These are phyloP conservation scores for Thalassiosira profunda DNA, from an alignment of 108 stramenopile species.

Conservation along the genomic window DNA sequence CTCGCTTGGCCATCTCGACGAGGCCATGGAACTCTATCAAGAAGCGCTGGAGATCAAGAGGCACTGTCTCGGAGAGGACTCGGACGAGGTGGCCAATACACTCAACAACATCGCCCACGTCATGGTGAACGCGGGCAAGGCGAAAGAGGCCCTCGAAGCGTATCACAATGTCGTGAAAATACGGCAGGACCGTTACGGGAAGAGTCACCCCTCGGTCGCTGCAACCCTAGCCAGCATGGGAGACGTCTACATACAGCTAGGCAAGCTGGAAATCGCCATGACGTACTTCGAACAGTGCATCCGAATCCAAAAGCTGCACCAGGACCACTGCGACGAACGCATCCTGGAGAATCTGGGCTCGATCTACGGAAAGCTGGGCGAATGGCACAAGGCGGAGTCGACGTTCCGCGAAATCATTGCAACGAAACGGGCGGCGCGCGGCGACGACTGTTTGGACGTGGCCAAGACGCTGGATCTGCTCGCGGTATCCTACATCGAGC, in stretches of 20 bases:
- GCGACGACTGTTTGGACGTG: slow-evolving; percentile 37
- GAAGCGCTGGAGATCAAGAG: slow-evolving; percentile 51
- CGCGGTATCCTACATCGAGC: slow-evolving; percentile 52
- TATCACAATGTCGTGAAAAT: slow-evolving; percentile 47
- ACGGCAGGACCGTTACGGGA: slow-evolving; percentile 39
- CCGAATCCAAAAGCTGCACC: slow-evolving; percentile 35
- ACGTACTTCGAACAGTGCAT: slow-evolving; percentile 49
- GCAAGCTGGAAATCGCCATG: slow-evolving; percentile 42
- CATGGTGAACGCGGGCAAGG: slow-evolving; percentile 46
- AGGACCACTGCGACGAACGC: slow-evolving; percentile 37
- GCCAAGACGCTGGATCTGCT: slow-evolving; percentile 50
- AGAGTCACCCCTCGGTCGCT: slow-evolving; percentile 50
- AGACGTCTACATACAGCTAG: slow-evolving; percentile 52
- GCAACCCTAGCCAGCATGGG: slow-evolving; percentile 49
- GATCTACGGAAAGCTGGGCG: slow-evolving; percentile 50
- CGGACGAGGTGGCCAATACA: slow-evolving; percentile 50
- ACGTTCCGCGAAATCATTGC: slow-evolving; percentile 41
- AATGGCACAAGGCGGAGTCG: slow-evolving; percentile 51
- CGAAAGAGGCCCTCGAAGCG: slow-evolving; percentile 43
- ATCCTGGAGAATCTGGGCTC: slow-evolving; percentile 51
- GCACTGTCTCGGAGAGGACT: slow-evolving; percentile 44
- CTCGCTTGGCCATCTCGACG: slow-evolving; percentile 43
- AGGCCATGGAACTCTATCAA: slow-evolving; percentile 51
- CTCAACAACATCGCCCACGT: slow-evolving; percentile 57
- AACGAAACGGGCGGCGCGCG: slow-evolving; percentile 31